phyloP scores from a whole-genome alignment of 306 rosid species.

The Quercus berberidifolia region DNA sequence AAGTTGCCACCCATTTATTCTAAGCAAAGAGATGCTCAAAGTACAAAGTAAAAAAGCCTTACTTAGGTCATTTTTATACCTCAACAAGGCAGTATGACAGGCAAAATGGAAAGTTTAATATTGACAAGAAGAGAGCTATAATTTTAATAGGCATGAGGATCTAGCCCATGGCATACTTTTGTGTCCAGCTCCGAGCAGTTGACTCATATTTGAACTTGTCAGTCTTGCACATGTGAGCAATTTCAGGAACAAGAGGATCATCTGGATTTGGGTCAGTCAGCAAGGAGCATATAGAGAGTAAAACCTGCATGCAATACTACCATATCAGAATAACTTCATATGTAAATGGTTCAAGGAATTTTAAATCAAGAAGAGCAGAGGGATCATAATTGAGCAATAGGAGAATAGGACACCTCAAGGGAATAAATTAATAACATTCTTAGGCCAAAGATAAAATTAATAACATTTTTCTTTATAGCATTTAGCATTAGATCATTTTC shows the following conservation, averaged over 20 bases:
- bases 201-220: conserved; percentile 77
- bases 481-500: background rate
- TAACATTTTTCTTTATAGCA: background rate
- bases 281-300: conserved; percentile 81
- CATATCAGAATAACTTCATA: background rate
- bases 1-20: background rate
- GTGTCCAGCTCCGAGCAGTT: conserved; percentile 91
- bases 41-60: conserved; percentile 30
- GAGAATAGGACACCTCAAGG: background rate
- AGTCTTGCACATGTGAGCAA: conserved; percentile 84
- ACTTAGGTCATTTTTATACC: conserved; percentile 17
- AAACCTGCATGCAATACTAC: conserved; percentile 45
- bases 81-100: background rate
- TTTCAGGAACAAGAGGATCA: conserved; percentile 91
- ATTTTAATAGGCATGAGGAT: background rate
- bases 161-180: conserved; percentile 83
- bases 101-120: background rate
- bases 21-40: conserved; percentile 22
- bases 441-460: background rate
- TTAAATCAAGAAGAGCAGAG: background rate
- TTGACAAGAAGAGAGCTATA: background rate
- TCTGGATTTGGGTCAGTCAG: conserved; percentile 92
- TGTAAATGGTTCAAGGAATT: background rate
- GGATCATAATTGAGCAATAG: background rate
- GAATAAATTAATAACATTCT: background rate